phyloP scores from a whole-genome alignment of 1,139 yeast genomes.

The Candida sp. region DNA sequence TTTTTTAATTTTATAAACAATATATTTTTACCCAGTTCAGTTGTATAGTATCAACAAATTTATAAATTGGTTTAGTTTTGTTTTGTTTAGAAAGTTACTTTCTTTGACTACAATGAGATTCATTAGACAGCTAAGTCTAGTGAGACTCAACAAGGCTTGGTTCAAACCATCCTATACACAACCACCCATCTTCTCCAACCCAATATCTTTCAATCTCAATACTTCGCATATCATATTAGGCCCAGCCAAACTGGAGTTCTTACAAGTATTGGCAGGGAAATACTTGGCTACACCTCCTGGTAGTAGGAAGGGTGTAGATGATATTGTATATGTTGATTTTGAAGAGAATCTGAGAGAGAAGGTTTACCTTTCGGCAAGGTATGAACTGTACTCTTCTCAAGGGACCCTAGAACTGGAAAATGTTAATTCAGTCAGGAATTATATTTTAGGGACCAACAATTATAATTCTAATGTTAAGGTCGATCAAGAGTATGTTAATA shows the following conservation, averaged over 20 bases:
- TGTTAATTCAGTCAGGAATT: constrained; percentile 63
- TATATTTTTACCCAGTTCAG: no score
- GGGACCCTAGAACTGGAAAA: constrained; percentile 63
- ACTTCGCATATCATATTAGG: constrained; percentile 36
- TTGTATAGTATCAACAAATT: no score
- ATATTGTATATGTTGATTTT: constrained; percentile 54
- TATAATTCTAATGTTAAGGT: constrained; percentile 26
- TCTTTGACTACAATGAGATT: background rate
- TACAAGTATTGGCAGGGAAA: constrained; percentile 30
- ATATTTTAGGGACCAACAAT: constrained; percentile 49
- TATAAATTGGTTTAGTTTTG: no score
- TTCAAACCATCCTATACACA: constrained; percentile 10
- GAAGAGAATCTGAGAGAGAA: constrained; percentile 54
- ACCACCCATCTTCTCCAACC: constrained; percentile 14
- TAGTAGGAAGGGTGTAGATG: constrained; percentile 40
- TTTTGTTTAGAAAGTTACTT: no score
- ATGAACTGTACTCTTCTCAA: constrained; percentile 67
- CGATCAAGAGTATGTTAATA: constrained; percentile 12
- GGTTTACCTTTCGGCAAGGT: constrained; percentile 84
- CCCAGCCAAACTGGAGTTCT: constrained; percentile 29
- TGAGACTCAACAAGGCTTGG: constrained; percentile 5
- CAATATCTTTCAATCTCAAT: constrained; percentile 22
- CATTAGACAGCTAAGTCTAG: background rate
- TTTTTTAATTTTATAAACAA: no score
- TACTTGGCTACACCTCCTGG: constrained; percentile 51